Percentiles rank a stretch among this genome's conserved stretches.
Conservation (phyloP, 805 yeast species). For the Lipomyces anomalus region DNA sequence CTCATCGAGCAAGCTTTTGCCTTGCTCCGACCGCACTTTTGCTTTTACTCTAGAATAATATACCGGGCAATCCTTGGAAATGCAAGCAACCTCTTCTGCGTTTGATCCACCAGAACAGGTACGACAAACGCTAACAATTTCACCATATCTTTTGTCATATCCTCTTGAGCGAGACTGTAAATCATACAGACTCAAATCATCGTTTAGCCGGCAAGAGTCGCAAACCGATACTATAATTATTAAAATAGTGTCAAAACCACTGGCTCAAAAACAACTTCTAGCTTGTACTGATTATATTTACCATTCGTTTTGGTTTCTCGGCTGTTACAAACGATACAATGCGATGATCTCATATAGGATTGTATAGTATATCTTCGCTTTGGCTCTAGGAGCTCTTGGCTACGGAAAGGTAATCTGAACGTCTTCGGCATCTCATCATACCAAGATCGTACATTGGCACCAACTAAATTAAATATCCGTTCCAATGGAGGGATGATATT, state of each 20-base stretch:
- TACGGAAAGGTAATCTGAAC: slow-evolving; percentile 14
- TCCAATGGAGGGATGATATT: slow-evolving; percentile 87
- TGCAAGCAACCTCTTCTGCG: slow-evolving; percentile 41
- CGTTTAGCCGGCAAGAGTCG: slow-evolving; percentile 10
- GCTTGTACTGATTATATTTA: slow-evolving; percentile 2
- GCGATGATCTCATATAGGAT: slow-evolving; percentile 15
- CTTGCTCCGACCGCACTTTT: neutral
- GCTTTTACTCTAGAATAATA: slow-evolving; percentile 51
- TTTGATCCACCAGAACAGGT: slow-evolving; percentile 31
- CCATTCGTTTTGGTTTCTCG: slow-evolving; percentile 7
- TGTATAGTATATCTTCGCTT: slow-evolving; percentile 9
- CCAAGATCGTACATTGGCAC: slow-evolving; percentile 78
- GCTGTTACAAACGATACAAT: slow-evolving; percentile 15
- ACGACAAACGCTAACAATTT: slow-evolving; percentile 29
- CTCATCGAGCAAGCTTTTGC: neutral
- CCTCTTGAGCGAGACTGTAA: slow-evolving; percentile 16
- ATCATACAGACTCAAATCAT: slow-evolving; percentile 10
- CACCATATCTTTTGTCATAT: slow-evolving; percentile 18
- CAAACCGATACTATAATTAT: slow-evolving; percentile 18
- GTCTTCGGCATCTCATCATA: slow-evolving; percentile 56
- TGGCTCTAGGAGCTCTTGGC: neutral
- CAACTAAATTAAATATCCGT: slow-evolving; percentile 72
- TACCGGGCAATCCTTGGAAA: slow-evolving; percentile 59
- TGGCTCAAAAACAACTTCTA: slow-evolving; percentile 18
- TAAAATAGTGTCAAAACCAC: slow-evolving; percentile 15